Percentiles rank a stretch among this genome's conserved stretches.
Conservation (phyloP, 2,329 filamentous ascomycete species). For the Aphanocladium album region DNA sequence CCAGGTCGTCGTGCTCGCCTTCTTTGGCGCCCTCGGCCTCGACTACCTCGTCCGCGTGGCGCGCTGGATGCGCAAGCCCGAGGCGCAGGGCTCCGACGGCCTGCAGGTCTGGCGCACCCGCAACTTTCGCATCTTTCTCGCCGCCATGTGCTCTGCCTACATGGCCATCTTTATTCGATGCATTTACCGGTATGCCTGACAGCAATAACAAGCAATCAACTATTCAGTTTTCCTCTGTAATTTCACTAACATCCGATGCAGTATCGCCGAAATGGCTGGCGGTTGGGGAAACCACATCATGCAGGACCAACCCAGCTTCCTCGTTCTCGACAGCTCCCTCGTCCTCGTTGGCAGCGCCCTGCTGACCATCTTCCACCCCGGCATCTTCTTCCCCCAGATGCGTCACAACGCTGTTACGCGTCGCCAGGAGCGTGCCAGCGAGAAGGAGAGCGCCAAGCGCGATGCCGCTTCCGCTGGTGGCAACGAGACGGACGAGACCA, state of each 20-base stretch:
- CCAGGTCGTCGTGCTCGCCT: constrained; percentile 45
- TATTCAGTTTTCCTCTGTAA: no score
- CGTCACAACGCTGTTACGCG: constrained; percentile 8
- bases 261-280: constrained; percentile 58
- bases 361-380: constrained; percentile 50
- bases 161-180: constrained; percentile 44
- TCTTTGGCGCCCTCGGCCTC: constrained; percentile 38
- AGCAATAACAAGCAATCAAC: no score
- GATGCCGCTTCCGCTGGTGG: constrained; percentile 1
- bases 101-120: constrained; percentile 37
- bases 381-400: constrained; percentile 53
- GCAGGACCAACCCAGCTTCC: constrained; percentile 56
- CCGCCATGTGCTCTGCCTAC: constrained; percentile 42
- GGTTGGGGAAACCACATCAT: constrained; percentile 61
- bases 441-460: constrained; percentile 8
- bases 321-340: constrained; percentile 51
- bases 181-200: constrained; percentile 44
- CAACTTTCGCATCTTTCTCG: constrained; percentile 40
- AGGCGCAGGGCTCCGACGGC: constrained; percentile 26
- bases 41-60: constrained; percentile 43
- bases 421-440: constrained; percentile 2
- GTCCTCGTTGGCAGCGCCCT: constrained; percentile 45
- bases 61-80: constrained; percentile 31
- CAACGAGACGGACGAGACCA: constrained; percentile 16
- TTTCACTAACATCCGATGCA: constrained; percentile 22